These are phyloP conservation scores for Teunomyces panamensis DNA, from an alignment of 805 yeast genomes.

Conservation along the genomic window DNA sequence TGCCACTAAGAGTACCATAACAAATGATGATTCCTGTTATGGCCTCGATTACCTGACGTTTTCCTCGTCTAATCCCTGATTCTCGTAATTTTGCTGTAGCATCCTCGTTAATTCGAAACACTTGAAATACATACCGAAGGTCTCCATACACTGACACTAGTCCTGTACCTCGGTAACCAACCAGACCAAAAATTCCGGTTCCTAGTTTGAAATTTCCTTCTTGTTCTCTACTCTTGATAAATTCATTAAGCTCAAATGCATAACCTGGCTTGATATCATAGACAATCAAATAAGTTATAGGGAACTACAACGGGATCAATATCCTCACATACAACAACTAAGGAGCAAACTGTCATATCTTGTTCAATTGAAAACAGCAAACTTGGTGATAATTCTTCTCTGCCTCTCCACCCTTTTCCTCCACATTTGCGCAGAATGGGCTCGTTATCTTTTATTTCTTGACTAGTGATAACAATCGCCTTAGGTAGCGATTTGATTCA, in stretches of 20 bases:
- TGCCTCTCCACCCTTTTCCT: conserved; percentile 10
- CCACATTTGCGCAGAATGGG: conserved; percentile 9
- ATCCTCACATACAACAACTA: conserved; percentile 12
- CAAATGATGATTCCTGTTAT: background rate
- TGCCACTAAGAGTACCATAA: conserved; percentile 1
- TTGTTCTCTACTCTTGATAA: conserved; percentile 1
- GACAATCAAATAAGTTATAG: conserved; percentile 12
- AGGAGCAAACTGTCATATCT: conserved; percentile 6
- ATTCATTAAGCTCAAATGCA: conserved; percentile 5
- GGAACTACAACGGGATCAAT: conserved; percentile 11
- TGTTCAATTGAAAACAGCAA: background rate
- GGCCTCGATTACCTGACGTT: background rate
- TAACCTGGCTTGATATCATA: conserved; percentile 9
- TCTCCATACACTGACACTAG: conserved; percentile 14
- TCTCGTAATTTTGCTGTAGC: conserved; percentile 9
- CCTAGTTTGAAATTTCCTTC: conserved; percentile 10
- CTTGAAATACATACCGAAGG: conserved; percentile 14
- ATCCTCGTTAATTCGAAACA: conserved; percentile 10
- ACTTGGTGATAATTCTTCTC: conserved; percentile 9
- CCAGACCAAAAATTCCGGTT: background rate
- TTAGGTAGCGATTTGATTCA: background rate
- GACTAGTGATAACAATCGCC: conserved; percentile 8
- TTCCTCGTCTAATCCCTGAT: background rate
- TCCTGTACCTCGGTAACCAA: conserved; percentile 12
- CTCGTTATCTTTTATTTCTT: conserved; percentile 9